These are phyloP conservation scores for Hypomontagnella monticulosa DNA, from an alignment of 495 filamentous ascomycete genomes.

Conservation along the genomic window DNA sequence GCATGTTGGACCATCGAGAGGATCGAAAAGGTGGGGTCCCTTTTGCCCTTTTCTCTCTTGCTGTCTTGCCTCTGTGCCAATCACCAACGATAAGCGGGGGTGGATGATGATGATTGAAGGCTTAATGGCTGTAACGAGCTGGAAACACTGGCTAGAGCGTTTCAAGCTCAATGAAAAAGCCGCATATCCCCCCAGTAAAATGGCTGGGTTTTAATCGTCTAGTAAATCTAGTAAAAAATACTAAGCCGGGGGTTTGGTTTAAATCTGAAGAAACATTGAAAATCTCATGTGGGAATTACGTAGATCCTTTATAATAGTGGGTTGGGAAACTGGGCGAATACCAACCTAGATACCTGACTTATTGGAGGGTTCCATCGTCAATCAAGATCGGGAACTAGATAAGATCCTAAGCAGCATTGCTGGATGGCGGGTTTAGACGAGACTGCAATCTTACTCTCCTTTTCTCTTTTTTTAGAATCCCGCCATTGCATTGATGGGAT, in stretches of 20 bases:
- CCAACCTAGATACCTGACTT: slow-evolving; percentile 11
- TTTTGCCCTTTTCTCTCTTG: slow-evolving; percentile 24
- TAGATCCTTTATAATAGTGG: slow-evolving; percentile 40
- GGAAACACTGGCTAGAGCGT: slow-evolving; percentile 25
- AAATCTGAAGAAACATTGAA: slow-evolving; percentile 15
- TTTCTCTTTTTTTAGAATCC: slow-evolving; percentile 15
- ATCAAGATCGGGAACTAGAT: slow-evolving; percentile 39
- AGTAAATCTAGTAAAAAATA: background rate
- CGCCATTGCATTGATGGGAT: slow-evolving; percentile 3
- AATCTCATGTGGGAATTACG: slow-evolving; percentile 35
- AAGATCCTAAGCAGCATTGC: slow-evolving; percentile 34
- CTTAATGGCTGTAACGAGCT: slow-evolving; percentile 25
- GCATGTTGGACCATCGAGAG: slow-evolving; percentile 35
- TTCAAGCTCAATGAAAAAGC: slow-evolving; percentile 29
- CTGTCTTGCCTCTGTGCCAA: slow-evolving; percentile 34
- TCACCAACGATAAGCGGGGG: slow-evolving; percentile 32
- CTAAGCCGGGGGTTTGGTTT: slow-evolving; percentile 17
- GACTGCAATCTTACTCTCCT: slow-evolving; percentile 1
- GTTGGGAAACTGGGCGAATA: slow-evolving; percentile 10
- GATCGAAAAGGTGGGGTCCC: slow-evolving; percentile 36
- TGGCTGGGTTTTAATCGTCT: too few relatives aligned
- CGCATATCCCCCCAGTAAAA: slow-evolving; percentile 15
- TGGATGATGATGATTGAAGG: slow-evolving; percentile 10
- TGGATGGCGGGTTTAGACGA: slow-evolving; percentile 16
- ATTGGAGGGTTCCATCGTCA: slow-evolving; percentile 34